Conservation (phyloP, 2,329 filamentous ascomycete species). For the Didymella arachidicola region DNA sequence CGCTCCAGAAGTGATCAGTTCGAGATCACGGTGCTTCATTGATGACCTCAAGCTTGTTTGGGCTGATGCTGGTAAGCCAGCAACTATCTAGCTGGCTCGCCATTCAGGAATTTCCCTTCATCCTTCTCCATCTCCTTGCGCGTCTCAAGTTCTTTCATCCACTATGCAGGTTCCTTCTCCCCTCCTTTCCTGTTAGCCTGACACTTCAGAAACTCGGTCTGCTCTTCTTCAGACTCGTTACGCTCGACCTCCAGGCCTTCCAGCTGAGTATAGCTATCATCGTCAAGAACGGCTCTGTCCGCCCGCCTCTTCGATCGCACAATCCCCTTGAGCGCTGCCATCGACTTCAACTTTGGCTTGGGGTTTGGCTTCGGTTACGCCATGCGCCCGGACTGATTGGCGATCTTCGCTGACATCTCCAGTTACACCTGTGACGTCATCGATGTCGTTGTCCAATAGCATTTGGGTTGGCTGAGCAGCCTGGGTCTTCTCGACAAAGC, state of each 20-base stretch:
- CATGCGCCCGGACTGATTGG: not conserved
- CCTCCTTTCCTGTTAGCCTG: not conserved
- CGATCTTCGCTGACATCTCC: not conserved
- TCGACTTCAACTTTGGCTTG: not conserved
- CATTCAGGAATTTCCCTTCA: not conserved
- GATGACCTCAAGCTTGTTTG: not conserved
- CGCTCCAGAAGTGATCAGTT: not conserved
- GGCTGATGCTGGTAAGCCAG: not conserved
- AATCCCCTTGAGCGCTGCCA: not conserved
- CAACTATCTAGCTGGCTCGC: not conserved
- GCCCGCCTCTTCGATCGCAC: not conserved
- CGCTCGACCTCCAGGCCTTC: not conserved
- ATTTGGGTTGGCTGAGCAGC: not conserved
- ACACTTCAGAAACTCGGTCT: not conserved
- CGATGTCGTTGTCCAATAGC: not conserved
- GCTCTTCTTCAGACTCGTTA: not conserved
- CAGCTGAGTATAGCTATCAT: not conserved
- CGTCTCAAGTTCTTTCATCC: not conserved
- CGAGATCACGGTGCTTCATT: not conserved
- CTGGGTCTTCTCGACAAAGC: not conserved
- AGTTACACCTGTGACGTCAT: not conserved
- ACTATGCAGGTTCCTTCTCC: not conserved
- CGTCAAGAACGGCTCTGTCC: no score
- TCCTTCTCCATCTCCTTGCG: not conserved
- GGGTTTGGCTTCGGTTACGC: not conserved